Evolutionary conservation across 345 rosid species (phyloP).

Genomic region (Ailanthus altissimus): DNA sequence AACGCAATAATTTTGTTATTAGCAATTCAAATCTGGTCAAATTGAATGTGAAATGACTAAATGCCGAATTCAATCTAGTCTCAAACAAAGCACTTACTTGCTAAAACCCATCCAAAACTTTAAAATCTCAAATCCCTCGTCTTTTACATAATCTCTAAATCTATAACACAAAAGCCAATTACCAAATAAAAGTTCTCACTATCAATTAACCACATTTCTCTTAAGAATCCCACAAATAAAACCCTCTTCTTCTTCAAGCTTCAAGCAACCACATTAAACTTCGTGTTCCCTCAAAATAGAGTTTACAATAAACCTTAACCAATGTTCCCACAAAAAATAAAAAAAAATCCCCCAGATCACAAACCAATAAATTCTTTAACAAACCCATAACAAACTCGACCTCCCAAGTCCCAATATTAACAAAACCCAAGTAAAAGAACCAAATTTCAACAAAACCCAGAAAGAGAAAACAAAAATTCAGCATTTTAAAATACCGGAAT

Average conservation of each 20-base stretch:
- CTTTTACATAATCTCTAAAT: background rate
- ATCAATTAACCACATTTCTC: background rate
- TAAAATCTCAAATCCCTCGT: background rate
- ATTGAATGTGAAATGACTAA: background rate
- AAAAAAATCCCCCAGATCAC: constrained; percentile 23
- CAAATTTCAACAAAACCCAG: constrained; percentile 11
- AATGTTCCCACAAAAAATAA: background rate
- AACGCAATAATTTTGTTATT: background rate
- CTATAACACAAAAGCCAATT: background rate
- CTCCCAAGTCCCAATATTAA: background rate
- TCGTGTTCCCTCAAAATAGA: background rate
- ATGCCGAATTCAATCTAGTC: background rate
- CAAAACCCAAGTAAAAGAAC: background rate
- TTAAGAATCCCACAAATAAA: background rate
- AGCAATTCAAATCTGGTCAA: background rate
- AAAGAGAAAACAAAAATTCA: background rate
- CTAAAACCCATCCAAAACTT: background rate
- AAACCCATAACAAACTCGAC: background rate
- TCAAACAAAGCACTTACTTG: background rate
- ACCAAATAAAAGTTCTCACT: background rate
- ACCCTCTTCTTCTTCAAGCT: background rate
- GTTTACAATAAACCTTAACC: constrained; percentile 18
- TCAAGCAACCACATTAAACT: background rate
- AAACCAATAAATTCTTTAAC: background rate
- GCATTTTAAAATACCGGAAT: constrained; percentile 61